A percentile compares a stretch with the other conserved stretches of the same genome.
phyloP scores from a whole-genome alignment of 1,284 basidiomycete species.

The Moesziomyces aphidis region DNA sequence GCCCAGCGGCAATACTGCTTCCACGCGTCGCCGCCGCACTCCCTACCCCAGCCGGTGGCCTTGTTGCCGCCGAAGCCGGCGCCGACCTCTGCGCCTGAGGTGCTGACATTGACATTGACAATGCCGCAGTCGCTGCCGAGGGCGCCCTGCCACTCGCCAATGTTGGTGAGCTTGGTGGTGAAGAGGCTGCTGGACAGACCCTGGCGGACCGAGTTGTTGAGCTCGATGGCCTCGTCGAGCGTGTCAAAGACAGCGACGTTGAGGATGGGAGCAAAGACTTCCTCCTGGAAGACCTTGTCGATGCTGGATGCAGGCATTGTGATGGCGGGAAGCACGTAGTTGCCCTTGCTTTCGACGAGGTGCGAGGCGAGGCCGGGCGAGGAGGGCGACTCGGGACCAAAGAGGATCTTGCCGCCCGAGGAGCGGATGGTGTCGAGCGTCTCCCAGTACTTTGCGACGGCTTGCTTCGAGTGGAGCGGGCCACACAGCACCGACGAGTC shows the following conservation, averaged over 20 bases:
- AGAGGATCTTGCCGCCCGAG: constrained; percentile 80
- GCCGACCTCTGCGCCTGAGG: constrained; percentile 92
- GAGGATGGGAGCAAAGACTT: constrained; percentile 87
- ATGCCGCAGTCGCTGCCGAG: constrained; percentile 57
- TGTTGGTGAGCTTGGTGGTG: constrained; percentile 71
- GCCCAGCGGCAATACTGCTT: constrained; percentile 77
- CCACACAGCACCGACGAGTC: constrained; percentile 80
- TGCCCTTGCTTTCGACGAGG: constrained; percentile 71
- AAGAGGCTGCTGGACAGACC: constrained; percentile 89
- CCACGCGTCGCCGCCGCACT: constrained; percentile 96
- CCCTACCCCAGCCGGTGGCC: constrained; percentile 85
- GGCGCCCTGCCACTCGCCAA: constrained; percentile 53
- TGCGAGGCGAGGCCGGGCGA: constrained; percentile 54
- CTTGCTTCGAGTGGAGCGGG: constrained; percentile 80
- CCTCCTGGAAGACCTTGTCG: constrained; percentile 79
- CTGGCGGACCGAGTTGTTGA: constrained; percentile 93
- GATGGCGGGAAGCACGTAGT: constrained; percentile 90
- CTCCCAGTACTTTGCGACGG: constrained; percentile 76
- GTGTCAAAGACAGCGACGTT: constrained; percentile 90
- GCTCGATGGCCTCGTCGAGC: constrained; percentile 86
- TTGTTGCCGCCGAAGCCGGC: constrained; percentile 94
- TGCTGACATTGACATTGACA: constrained; percentile 75
- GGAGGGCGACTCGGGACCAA: constrained; percentile 75
- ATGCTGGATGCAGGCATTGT: constrained; percentile 75
- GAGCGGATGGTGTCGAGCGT: constrained; percentile 77